These are phyloP conservation scores for Nemania sp. DNA, from an alignment of 2,329 filamentous ascomycete species.

Conservation along the genomic window DNA sequence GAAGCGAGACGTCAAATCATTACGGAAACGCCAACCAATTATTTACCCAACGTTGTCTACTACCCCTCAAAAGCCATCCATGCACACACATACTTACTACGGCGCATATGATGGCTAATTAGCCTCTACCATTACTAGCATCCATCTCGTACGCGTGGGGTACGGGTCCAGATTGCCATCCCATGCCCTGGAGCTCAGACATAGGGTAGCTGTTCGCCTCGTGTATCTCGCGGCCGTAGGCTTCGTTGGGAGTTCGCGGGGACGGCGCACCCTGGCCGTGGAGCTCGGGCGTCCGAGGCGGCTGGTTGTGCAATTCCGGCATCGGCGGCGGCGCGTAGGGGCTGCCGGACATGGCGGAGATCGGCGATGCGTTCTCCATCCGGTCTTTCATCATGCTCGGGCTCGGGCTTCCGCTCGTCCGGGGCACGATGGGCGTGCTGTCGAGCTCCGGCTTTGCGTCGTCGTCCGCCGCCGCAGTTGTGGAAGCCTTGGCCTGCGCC, in stretches of 20 bases:
- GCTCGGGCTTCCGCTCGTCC: conserved; percentile 24
- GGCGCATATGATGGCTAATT: conserved; percentile 5
- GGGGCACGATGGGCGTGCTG: conserved; percentile 20
- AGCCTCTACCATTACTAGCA: conserved; percentile 15
- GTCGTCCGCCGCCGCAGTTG: background rate
- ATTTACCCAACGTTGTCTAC: background rate
- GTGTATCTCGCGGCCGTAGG: conserved; percentile 32
- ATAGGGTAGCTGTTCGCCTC: conserved; percentile 34
- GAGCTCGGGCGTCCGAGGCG: conserved; percentile 23
- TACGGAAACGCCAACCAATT: background rate
- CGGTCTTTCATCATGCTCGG: conserved; percentile 25
- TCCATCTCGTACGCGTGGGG: conserved; percentile 37
- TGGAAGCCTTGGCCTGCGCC: conserved; percentile 7
- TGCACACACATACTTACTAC: background rate
- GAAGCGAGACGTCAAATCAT: background rate
- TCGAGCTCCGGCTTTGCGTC: conserved; percentile 38
- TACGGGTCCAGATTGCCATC: conserved; percentile 38
- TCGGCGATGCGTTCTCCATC: conserved; percentile 34
- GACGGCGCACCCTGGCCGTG: conserved; percentile 27
- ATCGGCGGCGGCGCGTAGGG: conserved; percentile 27
- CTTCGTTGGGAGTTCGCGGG: conserved; percentile 25
- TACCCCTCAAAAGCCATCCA: background rate
- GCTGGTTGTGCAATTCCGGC: conserved; percentile 31
- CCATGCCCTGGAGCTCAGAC: conserved; percentile 31
- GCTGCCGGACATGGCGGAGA: conserved; percentile 35